phyloP scores from a whole-genome alignment of 768 basidiomycete genomes.

The Lentinus tigrinus region DNA sequence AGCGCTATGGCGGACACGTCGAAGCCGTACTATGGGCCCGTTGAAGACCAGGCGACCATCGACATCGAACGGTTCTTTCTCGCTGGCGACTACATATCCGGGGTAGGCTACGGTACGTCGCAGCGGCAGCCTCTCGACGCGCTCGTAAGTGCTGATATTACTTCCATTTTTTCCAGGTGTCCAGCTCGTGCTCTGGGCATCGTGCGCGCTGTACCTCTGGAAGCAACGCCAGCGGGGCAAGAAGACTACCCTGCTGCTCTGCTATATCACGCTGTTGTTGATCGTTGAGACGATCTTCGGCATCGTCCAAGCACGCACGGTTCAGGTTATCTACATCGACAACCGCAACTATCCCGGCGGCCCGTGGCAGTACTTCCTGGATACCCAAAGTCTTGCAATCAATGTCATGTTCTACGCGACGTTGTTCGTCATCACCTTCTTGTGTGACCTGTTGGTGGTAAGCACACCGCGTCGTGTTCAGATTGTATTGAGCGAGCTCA shows the following conservation, averaged over 20 bases:
- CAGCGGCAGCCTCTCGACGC: too few species aligned
- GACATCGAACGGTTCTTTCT: neutral
- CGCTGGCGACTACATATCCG: neutral
- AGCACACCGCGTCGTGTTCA: constrained; percentile 4
- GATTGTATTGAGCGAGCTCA: neutral
- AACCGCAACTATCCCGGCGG: constrained; percentile 29
- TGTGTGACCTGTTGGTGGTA: constrained; percentile 43
- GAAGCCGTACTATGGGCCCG: neutral
- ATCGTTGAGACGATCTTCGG: constrained; percentile 37
- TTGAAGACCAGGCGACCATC: neutral
- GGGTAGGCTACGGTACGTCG: neutral
- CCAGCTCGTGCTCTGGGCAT: constrained; percentile 36
- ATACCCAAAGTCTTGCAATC: constrained; percentile 36
- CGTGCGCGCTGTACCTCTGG: constrained; percentile 40
- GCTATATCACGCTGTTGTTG: constrained; percentile 39
- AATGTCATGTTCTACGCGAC: constrained; percentile 42
- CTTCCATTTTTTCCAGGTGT: constrained; percentile 28
- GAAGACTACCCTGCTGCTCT: constrained; percentile 32
- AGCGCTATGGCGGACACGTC: neutral
- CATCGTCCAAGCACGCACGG: constrained; percentile 38
- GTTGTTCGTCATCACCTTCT: constrained; percentile 40
- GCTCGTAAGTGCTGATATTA: neutral
- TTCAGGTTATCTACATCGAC: constrained; percentile 18
- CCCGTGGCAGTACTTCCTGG: constrained; percentile 44
- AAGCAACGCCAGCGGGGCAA: constrained; percentile 27